phyloP scores from a whole-genome alignment of 1,284 basidiomycete species.

The Papiliotrema terrestris region DNA sequence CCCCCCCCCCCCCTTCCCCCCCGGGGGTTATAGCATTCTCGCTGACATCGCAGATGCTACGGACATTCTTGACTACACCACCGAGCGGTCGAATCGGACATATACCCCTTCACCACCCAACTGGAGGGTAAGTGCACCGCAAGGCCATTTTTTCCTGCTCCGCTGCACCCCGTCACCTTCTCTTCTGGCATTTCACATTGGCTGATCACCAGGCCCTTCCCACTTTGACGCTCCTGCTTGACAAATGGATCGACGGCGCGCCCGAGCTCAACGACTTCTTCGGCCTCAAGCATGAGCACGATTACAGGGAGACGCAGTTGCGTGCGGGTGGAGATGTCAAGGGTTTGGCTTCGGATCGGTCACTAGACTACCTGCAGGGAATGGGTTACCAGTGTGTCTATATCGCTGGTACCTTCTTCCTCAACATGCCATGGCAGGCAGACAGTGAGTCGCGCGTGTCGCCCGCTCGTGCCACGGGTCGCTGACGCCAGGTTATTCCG shows the following conservation, averaged over 20 bases:
- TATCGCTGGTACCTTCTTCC: conserved; percentile 82
- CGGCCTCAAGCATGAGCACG: conserved; percentile 70
- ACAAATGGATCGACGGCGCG: conserved; percentile 90
- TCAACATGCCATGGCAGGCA: conserved; percentile 93
- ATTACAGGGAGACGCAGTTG: conserved; percentile 80
- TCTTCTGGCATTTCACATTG: background rate
- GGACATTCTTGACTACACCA: conserved; percentile 64
- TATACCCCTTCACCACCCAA: conserved; percentile 78
- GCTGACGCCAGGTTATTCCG: conserved; percentile 68
- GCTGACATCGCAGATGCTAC: conserved; percentile 53
- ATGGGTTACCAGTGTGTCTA: conserved; percentile 82
- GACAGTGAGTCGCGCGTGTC: conserved; percentile 63
- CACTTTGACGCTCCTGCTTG: conserved; percentile 77
- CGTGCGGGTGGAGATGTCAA: conserved; percentile 80
- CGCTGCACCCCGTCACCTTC: background rate
- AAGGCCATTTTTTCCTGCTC: conserved; percentile 45
- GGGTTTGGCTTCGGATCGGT: conserved; percentile 61
- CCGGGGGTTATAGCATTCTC: background rate
- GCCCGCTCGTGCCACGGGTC: background rate
- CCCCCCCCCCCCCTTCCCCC: background rate
- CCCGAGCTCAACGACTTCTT: conserved; percentile 87
- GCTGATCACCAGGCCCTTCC: conserved; percentile 55
- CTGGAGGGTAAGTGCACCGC: conserved; percentile 59
- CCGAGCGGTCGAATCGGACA: conserved; percentile 57
- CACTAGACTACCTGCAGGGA: conserved; percentile 77